Conservation (phyloP, 176 grass and related monocot species). For the Bolboschoenus planiculmis region DNA sequence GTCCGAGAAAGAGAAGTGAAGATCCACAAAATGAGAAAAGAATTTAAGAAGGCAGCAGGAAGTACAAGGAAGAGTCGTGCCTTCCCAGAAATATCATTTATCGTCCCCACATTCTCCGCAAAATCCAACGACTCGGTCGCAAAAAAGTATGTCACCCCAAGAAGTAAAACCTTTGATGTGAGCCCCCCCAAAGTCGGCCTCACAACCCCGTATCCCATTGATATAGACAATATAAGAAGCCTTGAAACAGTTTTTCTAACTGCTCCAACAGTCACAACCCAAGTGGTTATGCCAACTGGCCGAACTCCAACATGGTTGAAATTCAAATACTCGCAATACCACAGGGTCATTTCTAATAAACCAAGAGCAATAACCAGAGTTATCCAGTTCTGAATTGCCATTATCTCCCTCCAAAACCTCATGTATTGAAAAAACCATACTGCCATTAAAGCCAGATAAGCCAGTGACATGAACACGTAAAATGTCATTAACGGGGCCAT, state of each 20-base stretch:
- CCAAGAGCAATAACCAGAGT: constrained; percentile 88
- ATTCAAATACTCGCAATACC: constrained; percentile 97
- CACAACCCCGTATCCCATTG: constrained; percentile 98
- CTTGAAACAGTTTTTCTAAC: constrained; percentile 91
- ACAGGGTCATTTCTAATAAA: constrained; percentile 93
- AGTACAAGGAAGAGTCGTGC: constrained; percentile 84
- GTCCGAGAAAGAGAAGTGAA: constrained; percentile 96
- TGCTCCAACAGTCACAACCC: constrained; percentile 94
- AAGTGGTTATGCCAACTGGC: constrained; percentile 90
- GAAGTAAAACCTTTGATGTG: constrained; percentile 90
- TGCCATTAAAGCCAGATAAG: constrained; percentile 59
- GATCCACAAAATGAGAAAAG: constrained; percentile 98
- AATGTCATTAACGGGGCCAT: constrained; percentile 95
- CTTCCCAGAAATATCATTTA: constrained; percentile 98
- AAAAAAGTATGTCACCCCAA: constrained; percentile 95
- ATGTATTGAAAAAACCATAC: constrained; percentile 88
- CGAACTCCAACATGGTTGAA: constrained; percentile 82
- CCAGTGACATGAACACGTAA: constrained; percentile 85
- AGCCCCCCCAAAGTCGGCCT: constrained; percentile 91
- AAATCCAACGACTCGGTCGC: constrained; percentile 80
- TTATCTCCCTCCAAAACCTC: constrained; percentile 91
- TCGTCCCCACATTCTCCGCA: constrained; percentile 94
- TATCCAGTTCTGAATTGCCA: constrained; percentile 97
- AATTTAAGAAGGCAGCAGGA: constrained; percentile 93
- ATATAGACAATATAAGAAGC: constrained; percentile 87